A percentile compares a stretch with the other conserved stretches of the same genome.
These are phyloP conservation scores for Epichloe elymi DNA, from an alignment of 2,329 filamentous ascomycete genomes.

Conservation along the genomic window DNA sequence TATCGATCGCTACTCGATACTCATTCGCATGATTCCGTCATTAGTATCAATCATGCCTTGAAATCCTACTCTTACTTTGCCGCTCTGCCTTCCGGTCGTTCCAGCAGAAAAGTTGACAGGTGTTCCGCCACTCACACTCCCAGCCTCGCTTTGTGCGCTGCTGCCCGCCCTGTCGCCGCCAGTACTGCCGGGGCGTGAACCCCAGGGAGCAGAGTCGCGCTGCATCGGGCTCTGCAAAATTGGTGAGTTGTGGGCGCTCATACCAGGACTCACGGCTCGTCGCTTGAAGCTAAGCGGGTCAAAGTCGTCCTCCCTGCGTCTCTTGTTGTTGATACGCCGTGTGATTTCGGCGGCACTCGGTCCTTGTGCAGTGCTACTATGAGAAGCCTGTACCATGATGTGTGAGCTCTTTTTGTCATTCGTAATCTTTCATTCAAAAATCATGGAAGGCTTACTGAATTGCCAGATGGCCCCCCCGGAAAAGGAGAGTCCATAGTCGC, in stretches of 20 bases:
- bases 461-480: slow-evolving; percentile 24
- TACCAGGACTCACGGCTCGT: slow-evolving; percentile 77
- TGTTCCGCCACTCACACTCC: slow-evolving; percentile 23
- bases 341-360: slow-evolving; percentile 63
- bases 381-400: slow-evolving; percentile 7
- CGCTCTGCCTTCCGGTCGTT: slow-evolving; percentile 31
- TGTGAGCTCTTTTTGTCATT: neutral
- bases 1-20: slow-evolving; percentile 53
- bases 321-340: slow-evolving; percentile 65
- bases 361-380: slow-evolving; percentile 26
- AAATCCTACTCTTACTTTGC: slow-evolving; percentile 57
- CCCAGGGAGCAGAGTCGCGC: slow-evolving; percentile 57
- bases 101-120: slow-evolving; percentile 20
- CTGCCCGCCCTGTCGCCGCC: slow-evolving; percentile 38
- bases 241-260: slow-evolving; percentile 84
- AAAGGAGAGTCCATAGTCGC: slow-evolving; percentile 59
- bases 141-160: slow-evolving; percentile 38
- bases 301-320: slow-evolving; percentile 82
- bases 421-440: neutral
- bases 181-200: slow-evolving; percentile 53
- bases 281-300: slow-evolving; percentile 82
- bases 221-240: slow-evolving; percentile 75
- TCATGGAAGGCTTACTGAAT: slow-evolving; percentile 9
- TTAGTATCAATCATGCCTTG: slow-evolving; percentile 95
- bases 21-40: slow-evolving; percentile 93